These are phyloP conservation scores for Xylaria telfairii DNA, from an alignment of 495 filamentous ascomycete genomes.

Conservation along the genomic window DNA sequence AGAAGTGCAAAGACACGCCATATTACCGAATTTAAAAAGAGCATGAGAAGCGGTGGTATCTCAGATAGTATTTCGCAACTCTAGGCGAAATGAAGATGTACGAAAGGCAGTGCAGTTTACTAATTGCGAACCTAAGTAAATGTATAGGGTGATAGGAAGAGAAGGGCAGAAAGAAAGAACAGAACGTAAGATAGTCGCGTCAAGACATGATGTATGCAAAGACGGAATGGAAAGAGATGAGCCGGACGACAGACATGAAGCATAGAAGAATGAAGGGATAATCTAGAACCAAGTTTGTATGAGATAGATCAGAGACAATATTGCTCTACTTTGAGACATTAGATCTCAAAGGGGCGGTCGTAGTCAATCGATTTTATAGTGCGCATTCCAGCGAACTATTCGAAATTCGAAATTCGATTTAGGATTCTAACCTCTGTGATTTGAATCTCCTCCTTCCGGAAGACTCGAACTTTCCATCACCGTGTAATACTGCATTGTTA, in stretches of 20 bases:
- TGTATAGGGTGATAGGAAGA: not conserved
- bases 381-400: constrained; percentile 1
- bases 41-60: constrained; percentile 15
- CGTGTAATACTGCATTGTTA: not conserved
- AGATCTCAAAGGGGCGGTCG: not conserved
- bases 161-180: not conserved
- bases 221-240: constrained; percentile 16
- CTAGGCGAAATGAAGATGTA: not conserved
- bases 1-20: constrained; percentile 9
- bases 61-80: not conserved
- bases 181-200: not conserved
- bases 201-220: not conserved
- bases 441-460: not conserved
- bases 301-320: constrained; percentile 23
- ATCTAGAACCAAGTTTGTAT: not conserved
- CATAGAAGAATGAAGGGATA: constrained; percentile 12
- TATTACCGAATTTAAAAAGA: not conserved
- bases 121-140: not conserved
- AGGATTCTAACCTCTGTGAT: not conserved
- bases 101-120: not conserved
- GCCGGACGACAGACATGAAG: constrained; percentile 6
- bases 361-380: not conserved
- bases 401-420: not conserved
- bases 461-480: not conserved
- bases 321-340: constrained; percentile 10